phyloP scores from a whole-genome alignment of 2,329 filamentous ascomycete genomes.

The Curvularia lunata region DNA sequence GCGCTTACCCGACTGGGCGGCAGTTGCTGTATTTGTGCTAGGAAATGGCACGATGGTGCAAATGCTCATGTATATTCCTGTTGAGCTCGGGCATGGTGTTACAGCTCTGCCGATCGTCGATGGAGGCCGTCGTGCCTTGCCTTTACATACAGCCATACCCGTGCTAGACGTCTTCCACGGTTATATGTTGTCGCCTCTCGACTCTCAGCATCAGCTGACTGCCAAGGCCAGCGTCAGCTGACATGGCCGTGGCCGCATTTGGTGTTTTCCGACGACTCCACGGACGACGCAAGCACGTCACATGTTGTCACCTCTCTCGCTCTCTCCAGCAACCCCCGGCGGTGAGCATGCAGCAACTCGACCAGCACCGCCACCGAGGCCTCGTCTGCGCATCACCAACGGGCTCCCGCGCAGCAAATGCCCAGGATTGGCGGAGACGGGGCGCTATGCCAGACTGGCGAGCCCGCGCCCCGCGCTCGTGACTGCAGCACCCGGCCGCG shows the following conservation, averaged over 20 bases:
- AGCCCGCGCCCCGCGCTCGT: slow-evolving; percentile 16
- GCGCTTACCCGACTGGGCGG: background rate
- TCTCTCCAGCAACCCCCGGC: background rate
- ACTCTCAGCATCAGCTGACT: background rate
- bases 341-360: background rate
- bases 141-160: background rate
- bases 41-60: background rate
- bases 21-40: background rate
- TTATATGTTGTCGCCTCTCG: background rate
- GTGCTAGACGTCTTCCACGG: background rate
- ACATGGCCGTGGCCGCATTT: background rate
- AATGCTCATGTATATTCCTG: background rate
- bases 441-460: slow-evolving; percentile 4
- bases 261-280: background rate
- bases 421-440: slow-evolving; percentile 7
- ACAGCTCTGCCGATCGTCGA: background rate
- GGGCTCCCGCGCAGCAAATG: background rate
- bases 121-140: background rate
- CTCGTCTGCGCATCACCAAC: background rate
- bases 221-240: background rate
- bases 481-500: slow-evolving; percentile 8
- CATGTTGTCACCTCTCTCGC: background rate
- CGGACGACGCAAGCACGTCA: background rate
- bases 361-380: background rate
- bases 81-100: too few species aligned